Evolutionary conservation across 805 yeast species (phyloP).

Genomic region (Lipomyces starkeyi): DNA sequence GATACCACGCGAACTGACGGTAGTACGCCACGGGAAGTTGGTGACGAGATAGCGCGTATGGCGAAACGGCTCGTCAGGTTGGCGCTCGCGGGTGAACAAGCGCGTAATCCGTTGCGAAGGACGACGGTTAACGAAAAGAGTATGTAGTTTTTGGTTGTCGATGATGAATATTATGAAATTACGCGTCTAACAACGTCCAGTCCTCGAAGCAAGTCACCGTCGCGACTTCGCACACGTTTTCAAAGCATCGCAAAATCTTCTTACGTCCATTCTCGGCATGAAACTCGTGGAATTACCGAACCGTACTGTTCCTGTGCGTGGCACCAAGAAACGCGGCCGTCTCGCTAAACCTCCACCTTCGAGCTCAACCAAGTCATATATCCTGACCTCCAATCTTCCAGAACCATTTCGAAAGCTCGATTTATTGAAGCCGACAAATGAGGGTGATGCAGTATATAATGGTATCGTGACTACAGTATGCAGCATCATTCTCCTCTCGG

Average conservation of each 20-base stretch:
- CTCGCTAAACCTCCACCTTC: slow-evolving; percentile 4
- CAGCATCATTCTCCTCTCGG: slow-evolving; percentile 21
- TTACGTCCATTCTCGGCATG: slow-evolving; percentile 22
- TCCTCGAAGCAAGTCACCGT: slow-evolving; percentile 28
- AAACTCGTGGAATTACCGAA: slow-evolving; percentile 29
- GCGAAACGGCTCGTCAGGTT: slow-evolving; percentile 32
- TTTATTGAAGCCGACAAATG: slow-evolving; percentile 13
- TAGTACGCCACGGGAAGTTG: neutral
- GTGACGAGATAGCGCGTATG: slow-evolving; percentile 30
- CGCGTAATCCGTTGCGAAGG: slow-evolving; percentile 28
- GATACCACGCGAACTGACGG: neutral
- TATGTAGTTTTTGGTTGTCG: neutral
- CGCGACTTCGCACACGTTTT: slow-evolving; percentile 28
- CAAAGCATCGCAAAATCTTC: slow-evolving; percentile 21
- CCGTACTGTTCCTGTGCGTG: slow-evolving; percentile 16
- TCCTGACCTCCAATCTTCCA: slow-evolving; percentile 18
- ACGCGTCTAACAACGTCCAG: slow-evolving; percentile 6
- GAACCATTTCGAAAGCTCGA: slow-evolving; percentile 16
- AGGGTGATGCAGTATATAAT: slow-evolving; percentile 23
- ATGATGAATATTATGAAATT: neutral
- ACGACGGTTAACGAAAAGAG: slow-evolving; percentile 28
- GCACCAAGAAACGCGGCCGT: slow-evolving; percentile 7
- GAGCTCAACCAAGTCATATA: slow-evolving; percentile 18
- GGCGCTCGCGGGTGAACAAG: slow-evolving; percentile 27
- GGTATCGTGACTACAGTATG: slow-evolving; percentile 26